Base-by-base conservation (phyloP, 257 asterid genomes). In the Thymus mandschuricus region DNA sequence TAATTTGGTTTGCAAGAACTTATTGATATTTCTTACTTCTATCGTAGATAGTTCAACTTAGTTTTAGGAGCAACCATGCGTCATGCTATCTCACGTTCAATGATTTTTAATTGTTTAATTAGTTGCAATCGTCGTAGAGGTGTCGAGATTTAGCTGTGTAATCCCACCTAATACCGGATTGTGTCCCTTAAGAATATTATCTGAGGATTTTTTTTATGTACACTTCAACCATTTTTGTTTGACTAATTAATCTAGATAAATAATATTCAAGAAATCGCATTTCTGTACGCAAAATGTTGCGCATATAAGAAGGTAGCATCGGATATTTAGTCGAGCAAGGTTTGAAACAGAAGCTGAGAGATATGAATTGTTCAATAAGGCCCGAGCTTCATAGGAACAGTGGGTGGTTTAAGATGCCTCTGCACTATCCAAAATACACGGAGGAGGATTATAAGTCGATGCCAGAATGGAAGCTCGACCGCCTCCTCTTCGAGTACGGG, bases 381-480 rank as follows among this genome's bases (percentile, higher is more conserved):
- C 13, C 50, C 3, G n/a, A 45, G 50, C 41, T 10, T 45, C 13
- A 45, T 11, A 13, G 2, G 9, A 45, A 45, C 13, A 70, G 74
- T 12, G 70, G 68, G 31, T 58, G 28, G 57, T 83, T 81, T 78
- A 80, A 78, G 57, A 81, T 84, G 88, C 86, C 84, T 34, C 55
- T 84, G 76, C 88, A 83, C 68, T 81, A 83, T 8, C 88, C 85
- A 0, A 80, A 70, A 46, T 83, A 73, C 80, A 80, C 76, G 2
- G 67, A 52, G 44, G 78, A 73, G 0, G 84, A 83, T 64, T 83
- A 81, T 27, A 74, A 75, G 72, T 15, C 35, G 45, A 83, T 81
- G 88, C 84, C 85, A 12, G 88, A 78, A 12, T 83, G 87, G 87
- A 83, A 75, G 58, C 56, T 83, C 13, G 79, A 83, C 31, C 52